phyloP scores from a whole-genome alignment of 495 filamentous ascomycete genomes.

The Xylaria longipes region DNA sequence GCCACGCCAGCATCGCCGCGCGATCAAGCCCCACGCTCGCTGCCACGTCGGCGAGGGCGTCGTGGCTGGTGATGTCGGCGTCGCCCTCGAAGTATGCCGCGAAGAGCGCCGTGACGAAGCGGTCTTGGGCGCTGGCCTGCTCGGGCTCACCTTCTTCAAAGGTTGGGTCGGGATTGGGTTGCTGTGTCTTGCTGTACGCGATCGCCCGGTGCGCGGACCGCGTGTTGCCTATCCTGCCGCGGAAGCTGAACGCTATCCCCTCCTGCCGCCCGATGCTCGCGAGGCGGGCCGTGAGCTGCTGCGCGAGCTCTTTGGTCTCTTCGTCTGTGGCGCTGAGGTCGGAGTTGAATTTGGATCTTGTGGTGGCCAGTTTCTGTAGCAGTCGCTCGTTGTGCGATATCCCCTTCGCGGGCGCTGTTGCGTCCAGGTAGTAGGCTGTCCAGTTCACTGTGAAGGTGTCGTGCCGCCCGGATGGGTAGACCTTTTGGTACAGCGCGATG shows the following conservation, averaged over 20 bases:
- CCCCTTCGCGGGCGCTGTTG: not conserved
- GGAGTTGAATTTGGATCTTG: not conserved
- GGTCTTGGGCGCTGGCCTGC: conserved; percentile 60
- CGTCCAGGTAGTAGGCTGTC: conserved; percentile 77
- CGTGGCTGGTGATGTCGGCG: conserved; percentile 73
- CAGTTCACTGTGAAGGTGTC: conserved; percentile 77
- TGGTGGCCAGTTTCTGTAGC: conserved; percentile 12
- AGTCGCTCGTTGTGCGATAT: not conserved
- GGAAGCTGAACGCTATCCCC: conserved; percentile 76
- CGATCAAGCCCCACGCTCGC: conserved; percentile 68
- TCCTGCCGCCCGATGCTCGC: conserved; percentile 61
- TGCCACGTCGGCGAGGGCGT: conserved; percentile 64
- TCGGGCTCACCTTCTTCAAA: no score
- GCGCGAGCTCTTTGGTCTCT: conserved; percentile 60
- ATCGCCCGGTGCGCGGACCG: conserved; percentile 77
- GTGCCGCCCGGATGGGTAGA: conserved; percentile 57
- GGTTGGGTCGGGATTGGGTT: no score
- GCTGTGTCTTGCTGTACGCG: conserved; percentile 67
- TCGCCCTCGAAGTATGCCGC: conserved; percentile 77
- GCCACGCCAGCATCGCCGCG: conserved; percentile 64
- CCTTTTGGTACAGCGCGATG: conserved; percentile 67
- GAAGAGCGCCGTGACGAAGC: conserved; percentile 73
- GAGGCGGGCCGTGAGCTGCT: conserved; percentile 65
- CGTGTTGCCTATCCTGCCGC: conserved; percentile 78
- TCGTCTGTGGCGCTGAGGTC: conserved; percentile 24